These are phyloP conservation scores for Coniferiporia sulphurascens DNA, from an alignment of 1,284 basidiomycete species.

Conservation along the genomic window DNA sequence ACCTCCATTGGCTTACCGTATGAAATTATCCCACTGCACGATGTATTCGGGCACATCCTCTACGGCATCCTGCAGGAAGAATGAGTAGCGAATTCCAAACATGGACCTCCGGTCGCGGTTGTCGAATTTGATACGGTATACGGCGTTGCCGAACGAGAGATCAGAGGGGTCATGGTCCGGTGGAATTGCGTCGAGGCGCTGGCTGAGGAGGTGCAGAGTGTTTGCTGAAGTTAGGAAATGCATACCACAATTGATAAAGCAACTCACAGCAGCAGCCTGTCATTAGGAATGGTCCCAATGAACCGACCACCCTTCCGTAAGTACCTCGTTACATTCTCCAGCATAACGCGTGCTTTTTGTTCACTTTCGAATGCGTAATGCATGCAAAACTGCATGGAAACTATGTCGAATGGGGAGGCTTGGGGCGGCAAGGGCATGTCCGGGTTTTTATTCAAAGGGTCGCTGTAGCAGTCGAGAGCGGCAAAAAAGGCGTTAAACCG, in stretches of 20 bases:
- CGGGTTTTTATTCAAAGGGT: slow-evolving; percentile 63
- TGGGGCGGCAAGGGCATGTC: slow-evolving; percentile 38
- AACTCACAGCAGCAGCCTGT: slow-evolving; percentile 70
- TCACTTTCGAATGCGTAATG: slow-evolving; percentile 96
- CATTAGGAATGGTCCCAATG: slow-evolving; percentile 92
- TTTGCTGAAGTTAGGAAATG: background rate
- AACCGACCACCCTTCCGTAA: slow-evolving; percentile 84
- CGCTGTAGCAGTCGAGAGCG: slow-evolving; percentile 84
- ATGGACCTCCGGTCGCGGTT: slow-evolving; percentile 55
- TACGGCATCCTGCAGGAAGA: slow-evolving; percentile 92
- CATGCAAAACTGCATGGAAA: slow-evolving; percentile 99
- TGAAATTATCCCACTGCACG: slow-evolving; percentile 92
- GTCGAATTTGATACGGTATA: slow-evolving; percentile 88
- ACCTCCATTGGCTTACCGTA: slow-evolving; percentile 50
- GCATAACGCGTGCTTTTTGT: slow-evolving; percentile 85
- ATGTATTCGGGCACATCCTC: slow-evolving; percentile 97
- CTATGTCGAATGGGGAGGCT: slow-evolving; percentile 79
- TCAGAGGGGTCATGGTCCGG: slow-evolving; percentile 42
- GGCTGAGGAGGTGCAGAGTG: slow-evolving; percentile 35
- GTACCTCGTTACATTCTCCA: slow-evolving; percentile 83
- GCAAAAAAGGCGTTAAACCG: slow-evolving; percentile 80
- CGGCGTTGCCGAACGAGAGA: slow-evolving; percentile 84
- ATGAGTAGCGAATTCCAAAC: slow-evolving; percentile 91
- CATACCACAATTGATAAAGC: background rate
- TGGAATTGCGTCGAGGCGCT: slow-evolving; percentile 64